Evolutionary conservation across 352 stramenopile genomes (phyloP), one percentile per base, ranked within the genome.

Genomic region (Pythium biforme): DNA sequence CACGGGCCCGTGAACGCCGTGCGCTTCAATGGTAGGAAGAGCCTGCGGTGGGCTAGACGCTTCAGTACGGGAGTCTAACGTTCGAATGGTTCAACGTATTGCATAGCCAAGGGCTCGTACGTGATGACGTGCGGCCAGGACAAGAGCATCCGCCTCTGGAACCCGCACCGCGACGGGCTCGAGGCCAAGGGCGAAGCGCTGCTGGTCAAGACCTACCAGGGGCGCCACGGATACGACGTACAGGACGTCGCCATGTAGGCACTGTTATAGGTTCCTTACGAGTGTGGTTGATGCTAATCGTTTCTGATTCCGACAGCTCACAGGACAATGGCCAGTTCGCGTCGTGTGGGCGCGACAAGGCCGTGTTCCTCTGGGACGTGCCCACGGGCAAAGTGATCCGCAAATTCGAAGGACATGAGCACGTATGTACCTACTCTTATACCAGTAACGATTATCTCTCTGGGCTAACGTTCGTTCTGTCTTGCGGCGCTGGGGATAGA

Each of bases 111-210:
- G 66, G 88, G 88, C 34, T 90, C 86, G 53, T 96, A 96, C 62
- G 88, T 92, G 56, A 94, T 96, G 82, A 93, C 80, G 0, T 94
- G 88, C 47, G 88, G 89, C 12, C 85, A 95, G 64, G 89, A 97
- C 73, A 87, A 90, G 48, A 94, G 76, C 7, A 73, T 97, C 49
- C 83, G 84, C 17, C 72, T 97, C 9, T 97, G 85, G 83, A 97
- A 97, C 59, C 89, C 89, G 19, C 87, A 96, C 56, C 83, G 87
- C 31, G 79, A 90, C 64, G 70, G 73, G 4, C 70, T 76, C 2
- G 87, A 92, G 25, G 69, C 72, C 8, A 57, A 70, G 11, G 76
- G 76, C 17, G 72, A 95, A 43, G 88, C 77, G 9, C 49, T 97
- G 29, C 66, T 96, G 26, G 59, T 97, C 40, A 96, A 97, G 56